phyloP scores from a whole-genome alignment of 73 alveolate genomes.

The Uronychia binucleata region DNA sequence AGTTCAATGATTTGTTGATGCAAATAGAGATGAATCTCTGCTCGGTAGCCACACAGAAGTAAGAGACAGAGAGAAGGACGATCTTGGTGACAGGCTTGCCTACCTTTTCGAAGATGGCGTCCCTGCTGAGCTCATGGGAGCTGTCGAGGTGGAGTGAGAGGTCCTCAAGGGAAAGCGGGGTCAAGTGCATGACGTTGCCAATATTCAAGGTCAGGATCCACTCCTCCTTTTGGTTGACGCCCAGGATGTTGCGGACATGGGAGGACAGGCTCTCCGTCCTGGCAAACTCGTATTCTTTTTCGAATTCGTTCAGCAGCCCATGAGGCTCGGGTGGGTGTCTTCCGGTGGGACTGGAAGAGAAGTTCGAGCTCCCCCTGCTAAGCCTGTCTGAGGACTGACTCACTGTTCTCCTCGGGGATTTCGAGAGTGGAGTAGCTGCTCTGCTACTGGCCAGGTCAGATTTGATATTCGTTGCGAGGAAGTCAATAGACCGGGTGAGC shows the following conservation, averaged over 20 bases:
- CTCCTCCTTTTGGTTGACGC: slow-evolving; percentile 82
- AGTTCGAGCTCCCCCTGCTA: slow-evolving; percentile 17
- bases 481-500: not conserved
- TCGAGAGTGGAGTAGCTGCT: not conserved
- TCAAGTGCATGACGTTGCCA: slow-evolving; percentile 92
- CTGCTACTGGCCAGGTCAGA: not conserved
- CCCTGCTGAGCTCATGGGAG: slow-evolving; percentile 88
- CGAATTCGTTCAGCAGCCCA: not conserved
- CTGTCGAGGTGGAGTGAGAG: slow-evolving; percentile 82
- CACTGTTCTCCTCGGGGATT: not conserved
- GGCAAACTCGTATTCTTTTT: slow-evolving; percentile 44
- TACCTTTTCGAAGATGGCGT: slow-evolving; percentile 90
- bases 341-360: slow-evolving; percentile 40
- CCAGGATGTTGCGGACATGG: slow-evolving; percentile 59
- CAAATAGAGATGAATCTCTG: slow-evolving; percentile 71
- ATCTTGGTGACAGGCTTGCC: slow-evolving; percentile 73
- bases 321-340: not conserved
- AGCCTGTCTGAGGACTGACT: not conserved
- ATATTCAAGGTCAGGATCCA: slow-evolving; percentile 89
- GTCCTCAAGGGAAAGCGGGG: slow-evolving; percentile 84
- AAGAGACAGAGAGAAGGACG: slow-evolving; percentile 81
- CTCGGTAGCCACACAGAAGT: slow-evolving; percentile 94
- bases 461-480: not conserved
- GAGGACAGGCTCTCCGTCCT: slow-evolving; percentile 20
- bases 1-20: slow-evolving; percentile 11